Evolutionary conservation across 441 rosid genomes (phyloP).

Genomic region (Bocquillonia castaneifolia): DNA sequence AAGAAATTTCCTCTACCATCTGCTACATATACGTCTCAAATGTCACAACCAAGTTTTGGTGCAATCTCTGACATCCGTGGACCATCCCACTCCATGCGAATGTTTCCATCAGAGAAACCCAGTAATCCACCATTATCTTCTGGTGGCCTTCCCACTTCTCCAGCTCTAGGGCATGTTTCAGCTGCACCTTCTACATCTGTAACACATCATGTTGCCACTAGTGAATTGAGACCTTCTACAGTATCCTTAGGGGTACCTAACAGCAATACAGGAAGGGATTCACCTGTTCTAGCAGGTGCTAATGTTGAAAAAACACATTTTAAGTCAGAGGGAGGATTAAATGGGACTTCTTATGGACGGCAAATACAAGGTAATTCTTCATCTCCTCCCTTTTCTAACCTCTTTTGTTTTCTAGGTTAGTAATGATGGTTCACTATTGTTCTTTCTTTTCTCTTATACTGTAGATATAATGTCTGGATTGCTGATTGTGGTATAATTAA

Average conservation of each 20-base stretch:
- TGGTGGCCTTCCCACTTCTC: slow-evolving; percentile 38
- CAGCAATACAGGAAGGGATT: slow-evolving; percentile 43
- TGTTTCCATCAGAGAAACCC: slow-evolving; percentile 42
- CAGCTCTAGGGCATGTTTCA: slow-evolving; percentile 31
- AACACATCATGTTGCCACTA: slow-evolving; percentile 37
- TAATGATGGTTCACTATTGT: background rate
- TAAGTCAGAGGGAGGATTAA: slow-evolving; percentile 49
- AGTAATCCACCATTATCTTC: slow-evolving; percentile 34
- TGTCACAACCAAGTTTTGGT: slow-evolving; percentile 40
- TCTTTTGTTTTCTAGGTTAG: background rate
- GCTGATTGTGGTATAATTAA: background rate
- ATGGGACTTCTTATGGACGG: slow-evolving; percentile 33
- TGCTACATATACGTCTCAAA: slow-evolving; percentile 45
- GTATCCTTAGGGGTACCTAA: slow-evolving; percentile 35
- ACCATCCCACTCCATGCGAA: slow-evolving; percentile 28
- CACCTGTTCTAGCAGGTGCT: slow-evolving; percentile 35
- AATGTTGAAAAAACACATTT: slow-evolving; percentile 46
- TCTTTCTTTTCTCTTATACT: background rate
- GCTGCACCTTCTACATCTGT: slow-evolving; percentile 33
- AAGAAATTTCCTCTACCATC: slow-evolving; percentile 41
- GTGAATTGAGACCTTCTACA: slow-evolving; percentile 38
- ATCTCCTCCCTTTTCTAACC: background rate
- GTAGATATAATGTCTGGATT: background rate
- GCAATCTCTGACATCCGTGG: slow-evolving; percentile 39
- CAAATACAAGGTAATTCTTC: slow-evolving; percentile 43